Evolutionary conservation across 176 grass and related monocot species (phyloP).

Genomic region (Ensete ventricosum): DNA sequence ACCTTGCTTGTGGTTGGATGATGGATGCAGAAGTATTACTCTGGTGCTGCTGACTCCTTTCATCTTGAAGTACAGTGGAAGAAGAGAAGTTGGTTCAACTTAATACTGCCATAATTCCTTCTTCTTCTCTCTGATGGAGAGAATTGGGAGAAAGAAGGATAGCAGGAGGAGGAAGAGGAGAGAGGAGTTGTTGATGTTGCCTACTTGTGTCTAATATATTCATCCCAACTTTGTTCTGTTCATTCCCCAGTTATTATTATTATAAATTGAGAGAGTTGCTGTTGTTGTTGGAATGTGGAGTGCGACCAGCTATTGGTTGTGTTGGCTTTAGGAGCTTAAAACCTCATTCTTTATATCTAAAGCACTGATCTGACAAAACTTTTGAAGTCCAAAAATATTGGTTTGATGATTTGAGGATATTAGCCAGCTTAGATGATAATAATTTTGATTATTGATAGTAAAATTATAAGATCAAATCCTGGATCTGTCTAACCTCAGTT

Average conservation of each 20-base stretch:
- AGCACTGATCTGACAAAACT: no score
- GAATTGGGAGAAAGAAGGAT: no score
- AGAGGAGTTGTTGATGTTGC: not conserved
- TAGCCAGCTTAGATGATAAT: no score
- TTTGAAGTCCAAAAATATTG: no score
- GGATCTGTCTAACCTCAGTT: no score
- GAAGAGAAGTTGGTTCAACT: not conserved
- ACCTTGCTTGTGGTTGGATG: conserved; percentile 9
- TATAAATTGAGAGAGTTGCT: not conserved
- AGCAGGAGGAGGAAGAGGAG: not conserved
- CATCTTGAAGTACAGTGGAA: not conserved
- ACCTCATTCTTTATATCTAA: no score
- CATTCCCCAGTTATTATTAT: not conserved
- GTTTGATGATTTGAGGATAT: no score
- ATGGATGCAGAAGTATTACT: not conserved
- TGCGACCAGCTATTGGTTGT: no score
- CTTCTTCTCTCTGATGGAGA: not conserved
- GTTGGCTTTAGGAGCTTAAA: no score
- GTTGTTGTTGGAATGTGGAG: no score
- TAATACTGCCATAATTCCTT: not conserved
- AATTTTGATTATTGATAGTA: no score
- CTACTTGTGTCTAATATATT: not conserved
- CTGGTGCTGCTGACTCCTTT: not conserved
- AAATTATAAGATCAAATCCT: no score
- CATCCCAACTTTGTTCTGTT: not conserved